Evolutionary conservation across 2,329 filamentous ascomycete genomes (phyloP), one percentile per base, ranked within the genome.

Genomic region (Fusarium subtropicale): DNA sequence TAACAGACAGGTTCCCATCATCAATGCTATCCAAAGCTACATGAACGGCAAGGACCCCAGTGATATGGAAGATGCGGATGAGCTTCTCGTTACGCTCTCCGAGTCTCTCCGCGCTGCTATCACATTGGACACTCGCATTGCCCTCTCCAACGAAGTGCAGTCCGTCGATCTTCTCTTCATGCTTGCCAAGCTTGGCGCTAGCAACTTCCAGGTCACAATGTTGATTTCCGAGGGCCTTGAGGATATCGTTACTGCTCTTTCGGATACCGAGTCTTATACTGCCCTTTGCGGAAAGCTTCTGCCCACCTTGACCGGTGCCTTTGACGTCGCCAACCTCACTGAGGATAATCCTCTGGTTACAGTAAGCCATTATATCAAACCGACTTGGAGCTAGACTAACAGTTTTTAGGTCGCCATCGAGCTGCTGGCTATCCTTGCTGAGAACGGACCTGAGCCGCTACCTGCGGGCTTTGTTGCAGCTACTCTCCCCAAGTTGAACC

Each of bases 161-260:
- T 93, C 95, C 24, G 83, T 97, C 8, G 91, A 96, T 73, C 83
- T 94, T 16, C 87, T 99, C 11, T 98, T 99, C 81, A 88, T 91
- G 55, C 88, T 98, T 64, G 95, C 94, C 24, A 96, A 93, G 78
- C 90, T 94, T 76, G 94, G 94, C 30, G 92, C 95, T 0, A 89
- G 87, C 64, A 98, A 97, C 81, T 97, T 97, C 82, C 94, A 97
- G 78, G 88, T 97, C 47, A 93, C 91, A 1, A 91, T 94, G 82
- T 84, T 97, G 53, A 91, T 98, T 26, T 91, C 89, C 36, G 96
- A 99, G 79, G 90, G 93, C 0, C 97, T 99, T 75, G 95, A 98
- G 78, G 93, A 96, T 44, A 90, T 97, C 59, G 91, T 94, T 8
- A 84, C 86, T 52, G 86, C 84, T 2, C 87, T 97, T 61, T 83